Evolutionary conservation across 1,139 yeast species (phyloP), one percentile per base, ranked within the genome.

Genomic region (Sugiyamaella sp.): DNA sequence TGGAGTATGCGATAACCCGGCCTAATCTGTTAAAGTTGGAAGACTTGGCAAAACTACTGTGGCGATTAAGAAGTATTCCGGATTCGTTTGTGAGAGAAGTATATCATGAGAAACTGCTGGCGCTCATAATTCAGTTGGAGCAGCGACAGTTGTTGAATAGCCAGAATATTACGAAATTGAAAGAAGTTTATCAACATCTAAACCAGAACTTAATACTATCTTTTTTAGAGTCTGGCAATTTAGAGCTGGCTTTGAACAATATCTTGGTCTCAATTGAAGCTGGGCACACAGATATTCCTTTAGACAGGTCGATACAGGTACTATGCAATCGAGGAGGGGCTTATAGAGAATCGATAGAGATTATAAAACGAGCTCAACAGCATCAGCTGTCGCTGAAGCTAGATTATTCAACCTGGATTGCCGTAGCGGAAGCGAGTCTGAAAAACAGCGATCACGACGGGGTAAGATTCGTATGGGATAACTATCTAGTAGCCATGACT

Each of bases 1-100:
- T 51, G 19, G 22, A n/a, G 14, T 46, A 25, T 19, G 47, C 47
- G 16, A n/a, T 17, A 14, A 21, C 3, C 4, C 12, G 24, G n/a
- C 9, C 29, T 6, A 32, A 25, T 5, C 14, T 24, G 12, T 10
- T 51, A 45, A 21, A 14, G 12, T 19, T 19, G 14, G 41, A 22
- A n/a, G 46, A 46, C 51, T 24, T 27, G 51, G 47, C 52, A 54
- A 24, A 46, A 22, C 39, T 49, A 35, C 27, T 45, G 27, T 29
- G 59, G 55, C 22, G 41, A 25, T 24, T 52, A 14, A 41, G 55
- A 41, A 43, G 39, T 22, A 38, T 48, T 2, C 17, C 44, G 4
- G 55, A 58, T 37, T 53, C 59, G 5, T 58, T 49, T 32, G 41
- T 48, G 8, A 24, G 59, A 41, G n/a, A 29, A 2, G 53, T 40